Evolutionary conservation across 352 stramenopile species (phyloP).

Genomic region (Phytophthora nicotianae): DNA sequence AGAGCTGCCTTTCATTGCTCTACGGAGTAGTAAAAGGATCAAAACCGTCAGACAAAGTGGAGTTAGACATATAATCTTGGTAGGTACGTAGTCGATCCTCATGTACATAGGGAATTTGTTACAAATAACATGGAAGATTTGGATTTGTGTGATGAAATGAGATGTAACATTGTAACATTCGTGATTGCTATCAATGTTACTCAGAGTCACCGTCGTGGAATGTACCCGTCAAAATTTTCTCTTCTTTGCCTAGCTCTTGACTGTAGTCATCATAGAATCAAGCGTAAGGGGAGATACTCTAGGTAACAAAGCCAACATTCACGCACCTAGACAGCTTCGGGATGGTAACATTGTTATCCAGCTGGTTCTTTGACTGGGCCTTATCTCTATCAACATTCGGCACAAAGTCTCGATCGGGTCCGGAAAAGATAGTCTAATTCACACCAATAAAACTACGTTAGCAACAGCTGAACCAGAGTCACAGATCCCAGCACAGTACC

Average conservation of each 20-base stretch:
- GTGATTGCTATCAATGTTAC: constrained; percentile 19
- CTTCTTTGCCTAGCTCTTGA: constrained; percentile 63
- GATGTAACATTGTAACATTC: not conserved
- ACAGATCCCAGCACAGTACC: constrained; percentile 14
- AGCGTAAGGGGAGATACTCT: constrained; percentile 3
- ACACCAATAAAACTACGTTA: constrained; percentile 5
- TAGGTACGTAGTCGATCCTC: too few relatives aligned
- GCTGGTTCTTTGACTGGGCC: constrained; percentile 45
- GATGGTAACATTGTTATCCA: constrained; percentile 46
- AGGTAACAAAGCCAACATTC: not conserved
- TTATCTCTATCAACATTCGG: constrained; percentile 44
- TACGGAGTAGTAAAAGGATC: too few relatives aligned
- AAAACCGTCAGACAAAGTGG: too few relatives aligned
- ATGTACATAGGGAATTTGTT: too few relatives aligned
- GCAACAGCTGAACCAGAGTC: not conserved
- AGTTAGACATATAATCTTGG: too few relatives aligned
- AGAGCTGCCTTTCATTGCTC: too few relatives aligned
- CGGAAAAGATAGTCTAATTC: constrained; percentile 40
- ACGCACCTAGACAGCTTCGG: constrained; percentile 50
- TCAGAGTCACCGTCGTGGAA: constrained; percentile 74
- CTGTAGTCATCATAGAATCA: constrained; percentile 15
- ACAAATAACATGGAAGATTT: too few relatives aligned
- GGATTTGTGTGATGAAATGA: not conserved
- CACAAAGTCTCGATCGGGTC: constrained; percentile 40
- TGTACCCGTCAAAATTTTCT: constrained; percentile 66